Evolutionary conservation across 1,284 basidiomycete genomes (phyloP).

Genomic region (Mycena citricolor): DNA sequence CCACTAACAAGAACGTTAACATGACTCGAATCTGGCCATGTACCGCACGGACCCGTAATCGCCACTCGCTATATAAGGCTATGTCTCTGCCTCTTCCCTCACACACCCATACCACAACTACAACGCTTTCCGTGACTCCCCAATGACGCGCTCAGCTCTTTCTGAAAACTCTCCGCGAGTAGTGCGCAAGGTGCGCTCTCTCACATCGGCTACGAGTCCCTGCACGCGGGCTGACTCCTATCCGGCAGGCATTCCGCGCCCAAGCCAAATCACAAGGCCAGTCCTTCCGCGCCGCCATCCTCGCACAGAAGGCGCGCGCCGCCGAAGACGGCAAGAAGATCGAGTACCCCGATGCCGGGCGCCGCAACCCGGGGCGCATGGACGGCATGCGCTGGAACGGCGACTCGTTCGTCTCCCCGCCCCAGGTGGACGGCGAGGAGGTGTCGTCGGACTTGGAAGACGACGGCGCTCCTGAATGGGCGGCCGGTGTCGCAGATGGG

Average conservation of each 20-base stretch:
- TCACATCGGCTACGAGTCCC: neutral
- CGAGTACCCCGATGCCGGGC: neutral
- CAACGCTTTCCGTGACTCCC: too few species aligned
- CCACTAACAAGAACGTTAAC: too few species aligned
- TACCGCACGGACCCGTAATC: too few species aligned
- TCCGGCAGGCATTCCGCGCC: conserved; percentile 3
- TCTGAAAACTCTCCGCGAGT: neutral
- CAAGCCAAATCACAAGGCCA: conserved; percentile 2
- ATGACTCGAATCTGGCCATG: too few species aligned
- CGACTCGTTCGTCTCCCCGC: neutral
- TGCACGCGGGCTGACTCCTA: too few species aligned
- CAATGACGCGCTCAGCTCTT: conserved; percentile 1
- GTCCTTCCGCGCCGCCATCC: conserved; percentile 1
- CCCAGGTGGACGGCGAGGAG: neutral
- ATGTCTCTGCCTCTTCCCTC: too few species aligned
- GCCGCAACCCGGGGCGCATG: neutral
- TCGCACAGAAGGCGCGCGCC: neutral
- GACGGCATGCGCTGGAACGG: neutral
- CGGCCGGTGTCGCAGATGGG: too few species aligned
- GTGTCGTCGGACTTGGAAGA: neutral
- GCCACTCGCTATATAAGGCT: too few species aligned
- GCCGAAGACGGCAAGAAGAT: neutral
- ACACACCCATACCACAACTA: too few species aligned
- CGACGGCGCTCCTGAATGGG: too few species aligned
- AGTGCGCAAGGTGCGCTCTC: conserved; percentile 1